Evolutionary conservation across 208 protist genomes (phyloP).

Genomic region (Leishmania braziliensis): DNA sequence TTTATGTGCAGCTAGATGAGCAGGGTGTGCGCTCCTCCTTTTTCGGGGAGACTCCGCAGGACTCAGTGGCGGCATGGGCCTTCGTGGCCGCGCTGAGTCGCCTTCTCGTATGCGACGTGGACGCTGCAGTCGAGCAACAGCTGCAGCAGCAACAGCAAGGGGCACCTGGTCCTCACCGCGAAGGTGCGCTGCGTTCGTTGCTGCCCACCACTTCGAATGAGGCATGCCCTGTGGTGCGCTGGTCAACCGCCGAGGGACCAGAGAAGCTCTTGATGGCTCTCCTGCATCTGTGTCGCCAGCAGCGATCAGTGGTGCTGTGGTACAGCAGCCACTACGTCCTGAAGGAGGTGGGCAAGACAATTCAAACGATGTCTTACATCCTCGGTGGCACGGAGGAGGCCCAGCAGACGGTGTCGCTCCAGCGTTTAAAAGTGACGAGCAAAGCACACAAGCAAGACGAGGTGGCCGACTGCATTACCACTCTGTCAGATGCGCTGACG

Average conservation of each 20-base stretch:
- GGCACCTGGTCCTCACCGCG: slow-evolving; percentile 10
- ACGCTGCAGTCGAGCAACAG: slow-evolving; percentile 17
- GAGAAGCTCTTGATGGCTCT: slow-evolving; percentile 35
- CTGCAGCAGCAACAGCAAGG: not conserved
- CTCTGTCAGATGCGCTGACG: not conserved
- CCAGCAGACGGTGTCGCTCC: slow-evolving; percentile 32
- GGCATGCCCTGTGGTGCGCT: slow-evolving; percentile 44
- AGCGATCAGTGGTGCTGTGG: slow-evolving; percentile 39
- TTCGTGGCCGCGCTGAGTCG: slow-evolving; percentile 29
- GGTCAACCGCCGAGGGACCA: slow-evolving; percentile 45
- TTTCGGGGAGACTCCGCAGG: slow-evolving; percentile 21
- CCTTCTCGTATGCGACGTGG: slow-evolving; percentile 37
- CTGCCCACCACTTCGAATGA: slow-evolving; percentile 26
- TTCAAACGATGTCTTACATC: slow-evolving; percentile 47
- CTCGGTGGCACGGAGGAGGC: slow-evolving; percentile 32
- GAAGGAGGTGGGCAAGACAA: slow-evolving; percentile 42
- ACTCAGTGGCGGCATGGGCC: slow-evolving; percentile 35
- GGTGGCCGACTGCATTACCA: slow-evolving; percentile 23
- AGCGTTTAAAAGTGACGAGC: slow-evolving; percentile 38
- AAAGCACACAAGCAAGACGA: slow-evolving; percentile 41
- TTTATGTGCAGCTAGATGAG: slow-evolving; percentile 40
- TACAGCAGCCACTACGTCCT: slow-evolving; percentile 42
- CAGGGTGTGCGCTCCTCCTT: slow-evolving; percentile 18
- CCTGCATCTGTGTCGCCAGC: slow-evolving; percentile 28
- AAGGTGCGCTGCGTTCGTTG: slow-evolving; percentile 34